phyloP scores from a whole-genome alignment of 371 early-diverging fungal species.

The Smittium culicis region DNA sequence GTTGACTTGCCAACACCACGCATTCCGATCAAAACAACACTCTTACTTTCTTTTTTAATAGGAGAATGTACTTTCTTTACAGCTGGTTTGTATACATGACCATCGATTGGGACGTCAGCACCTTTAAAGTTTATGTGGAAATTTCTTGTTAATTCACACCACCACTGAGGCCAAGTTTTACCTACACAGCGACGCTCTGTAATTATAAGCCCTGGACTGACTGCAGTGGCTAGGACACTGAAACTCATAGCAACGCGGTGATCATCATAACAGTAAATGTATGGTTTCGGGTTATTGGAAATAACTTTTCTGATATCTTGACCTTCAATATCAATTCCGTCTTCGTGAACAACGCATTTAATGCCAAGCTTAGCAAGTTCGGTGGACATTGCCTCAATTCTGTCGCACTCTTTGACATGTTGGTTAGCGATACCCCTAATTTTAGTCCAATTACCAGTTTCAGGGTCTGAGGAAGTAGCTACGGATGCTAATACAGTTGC shows the following conservation, averaged over 20 bases:
- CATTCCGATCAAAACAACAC: constrained; percentile 85
- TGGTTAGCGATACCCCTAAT: constrained; percentile 95
- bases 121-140: constrained; percentile 61
- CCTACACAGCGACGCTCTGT: constrained; percentile 91
- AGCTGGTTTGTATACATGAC: not conserved
- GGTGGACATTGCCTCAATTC: constrained; percentile 90
- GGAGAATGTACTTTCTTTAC: not conserved
- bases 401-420: constrained; percentile 94
- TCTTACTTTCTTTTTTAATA: not conserved
- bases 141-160: constrained; percentile 74
- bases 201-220: constrained; percentile 59
- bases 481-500: constrained; percentile 87
- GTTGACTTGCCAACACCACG: constrained; percentile 92
- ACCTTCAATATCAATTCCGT: constrained; percentile 83
- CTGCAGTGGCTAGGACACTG: constrained; percentile 63
- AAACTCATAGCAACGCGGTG: constrained; percentile 97
- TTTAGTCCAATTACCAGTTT: constrained; percentile 43
- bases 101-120: constrained; percentile 34
- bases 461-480: constrained; percentile 21
- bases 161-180: constrained; percentile 97
- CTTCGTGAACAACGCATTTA: constrained; percentile 59
- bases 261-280: constrained; percentile 87
- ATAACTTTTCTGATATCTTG: constrained; percentile 16
- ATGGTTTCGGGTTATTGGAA: constrained; percentile 23
- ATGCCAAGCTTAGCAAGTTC: constrained; percentile 87